These are phyloP conservation scores for Papilionanthe hybrid DNA, from an alignment of 116 monocot species.

Conservation along the genomic window DNA sequence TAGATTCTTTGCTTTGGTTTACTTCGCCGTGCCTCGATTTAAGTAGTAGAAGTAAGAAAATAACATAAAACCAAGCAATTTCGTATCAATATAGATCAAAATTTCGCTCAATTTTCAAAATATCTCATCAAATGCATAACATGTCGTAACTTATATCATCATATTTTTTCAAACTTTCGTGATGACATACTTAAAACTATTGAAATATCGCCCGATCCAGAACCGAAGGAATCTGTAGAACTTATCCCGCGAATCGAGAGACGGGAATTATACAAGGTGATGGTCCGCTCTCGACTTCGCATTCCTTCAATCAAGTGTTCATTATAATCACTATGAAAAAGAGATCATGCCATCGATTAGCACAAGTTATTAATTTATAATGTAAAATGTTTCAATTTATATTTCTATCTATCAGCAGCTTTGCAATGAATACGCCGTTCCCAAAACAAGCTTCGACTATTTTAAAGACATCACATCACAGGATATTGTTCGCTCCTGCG, in stretches of 20 bases:
- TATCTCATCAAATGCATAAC: no score
- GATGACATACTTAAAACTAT: constrained; percentile 88
- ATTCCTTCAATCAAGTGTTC: no score
- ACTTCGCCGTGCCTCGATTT: no score
- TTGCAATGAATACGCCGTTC: constrained; percentile 89
- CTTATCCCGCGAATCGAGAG: constrained; percentile 61
- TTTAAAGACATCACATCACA: constrained; percentile 73
- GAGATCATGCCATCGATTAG: not conserved
- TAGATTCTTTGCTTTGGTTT: no score
- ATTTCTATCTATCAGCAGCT: constrained; percentile 43
- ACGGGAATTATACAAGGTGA: constrained; percentile 84
- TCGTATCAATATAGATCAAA: no score
- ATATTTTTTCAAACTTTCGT: constrained; percentile 75
- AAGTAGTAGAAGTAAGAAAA: no score
- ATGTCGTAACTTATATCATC: no score
- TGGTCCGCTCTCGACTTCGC: not conserved
- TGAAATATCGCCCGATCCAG: constrained; percentile 61
- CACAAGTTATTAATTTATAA: not conserved
- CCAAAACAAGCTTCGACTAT: constrained; percentile 67
- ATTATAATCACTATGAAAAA: no score
- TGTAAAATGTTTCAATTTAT: not conserved
- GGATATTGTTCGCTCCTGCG: constrained; percentile 89
- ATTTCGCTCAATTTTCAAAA: no score
- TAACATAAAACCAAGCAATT: no score
- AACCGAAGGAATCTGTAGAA: constrained; percentile 76